Base-by-base conservation (phyloP, 169 alveolate species). In the Cryptosporidium sp. region DNA sequence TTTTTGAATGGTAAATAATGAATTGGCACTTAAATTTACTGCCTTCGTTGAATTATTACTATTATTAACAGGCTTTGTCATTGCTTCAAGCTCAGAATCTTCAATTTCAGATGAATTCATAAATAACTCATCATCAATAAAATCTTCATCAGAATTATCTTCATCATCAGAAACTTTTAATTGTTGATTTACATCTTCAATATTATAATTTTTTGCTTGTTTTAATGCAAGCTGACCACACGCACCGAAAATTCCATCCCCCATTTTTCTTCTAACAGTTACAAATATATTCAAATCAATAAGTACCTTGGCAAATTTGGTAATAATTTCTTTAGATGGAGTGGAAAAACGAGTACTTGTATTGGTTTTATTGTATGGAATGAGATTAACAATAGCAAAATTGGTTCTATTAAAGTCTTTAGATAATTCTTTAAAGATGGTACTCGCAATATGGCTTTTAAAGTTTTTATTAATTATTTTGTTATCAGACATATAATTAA, bases 141-240 rank as follows among this genome's bases (percentile, higher is more conserved):
- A 69, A 8, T 69, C n/a, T 8, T 69, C 51, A 23, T 73, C 86
- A n/a, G 85, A 71, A 4, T 45, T 39, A 26, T 52, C 0, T 31
- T 33, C 53, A 53, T 73, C 53, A 18, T 56, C 86, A 60, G 86
- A 51, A 18, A 37, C 33, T 35, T 31, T 51, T 12, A 52, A n/a
- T 23, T 65, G 72, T n/a, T 65, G 26, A 65, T 65, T 65, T 8
- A 33, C 4, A 16, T 73, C 86, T 14, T 73, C 86, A n/a, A 73
- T 73, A 60, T 73, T 60, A 44, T 42, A 31, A 29, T 65, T 70
- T 14, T 35, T 62, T n/a, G 14, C 37, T 39, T 60, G 60, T 80
- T 62, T 80, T 8, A 80, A 44, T 42, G 89, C 75, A 37, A 80
- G 75, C n/a, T 80, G 80, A 7, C 75, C 89, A 45, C 89, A 80